Conservation (phyloP, 1,284 basidiomycete genomes). For the Anthracocystis setariae region DNA sequence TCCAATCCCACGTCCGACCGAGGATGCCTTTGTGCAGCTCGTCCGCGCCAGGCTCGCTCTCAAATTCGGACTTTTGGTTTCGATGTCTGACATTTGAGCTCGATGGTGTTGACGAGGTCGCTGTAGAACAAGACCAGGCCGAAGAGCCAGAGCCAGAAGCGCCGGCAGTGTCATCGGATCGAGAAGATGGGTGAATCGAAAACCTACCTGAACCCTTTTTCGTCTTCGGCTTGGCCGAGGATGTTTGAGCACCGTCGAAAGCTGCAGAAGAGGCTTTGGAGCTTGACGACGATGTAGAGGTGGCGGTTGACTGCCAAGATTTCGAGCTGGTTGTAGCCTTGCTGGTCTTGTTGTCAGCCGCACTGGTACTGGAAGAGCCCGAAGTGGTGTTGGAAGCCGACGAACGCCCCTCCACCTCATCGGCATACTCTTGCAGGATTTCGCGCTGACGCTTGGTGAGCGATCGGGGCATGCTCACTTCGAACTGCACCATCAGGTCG, state of each 20-base stretch:
- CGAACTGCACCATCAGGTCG: conserved; percentile 90
- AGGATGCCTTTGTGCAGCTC: conserved; percentile 21
- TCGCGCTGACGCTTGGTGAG: conserved; percentile 84
- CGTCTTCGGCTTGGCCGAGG: conserved; percentile 15
- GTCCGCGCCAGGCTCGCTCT: neutral
- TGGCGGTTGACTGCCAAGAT: conserved; percentile 2
- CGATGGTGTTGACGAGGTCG: conserved; percentile 1
- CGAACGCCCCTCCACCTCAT: conserved; percentile 72
- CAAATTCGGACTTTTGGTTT: neutral
- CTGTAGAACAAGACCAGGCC: conserved; percentile 1
- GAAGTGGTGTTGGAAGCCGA: conserved; percentile 14
- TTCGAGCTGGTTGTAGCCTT: conserved; percentile 15
- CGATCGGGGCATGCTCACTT: conserved; percentile 87
- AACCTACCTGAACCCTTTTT: conserved; percentile 49
- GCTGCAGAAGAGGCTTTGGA: conserved; percentile 15
- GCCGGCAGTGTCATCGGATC: conserved; percentile 25
- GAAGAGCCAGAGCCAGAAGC: conserved; percentile 1
- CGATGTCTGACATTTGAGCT: neutral
- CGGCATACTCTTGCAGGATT: conserved; percentile 88
- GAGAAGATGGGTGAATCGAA: conserved; percentile 45
- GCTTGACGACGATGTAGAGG: conserved; percentile 6
- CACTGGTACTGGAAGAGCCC: conserved; percentile 6
- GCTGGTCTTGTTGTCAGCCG: conserved; percentile 4
- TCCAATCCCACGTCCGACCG: conserved; percentile 40
- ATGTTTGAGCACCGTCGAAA: conserved; percentile 11